Evolutionary conservation across 371 early-diverging fungal genomes (phyloP).

Genomic region (Mortierella sp.): DNA sequence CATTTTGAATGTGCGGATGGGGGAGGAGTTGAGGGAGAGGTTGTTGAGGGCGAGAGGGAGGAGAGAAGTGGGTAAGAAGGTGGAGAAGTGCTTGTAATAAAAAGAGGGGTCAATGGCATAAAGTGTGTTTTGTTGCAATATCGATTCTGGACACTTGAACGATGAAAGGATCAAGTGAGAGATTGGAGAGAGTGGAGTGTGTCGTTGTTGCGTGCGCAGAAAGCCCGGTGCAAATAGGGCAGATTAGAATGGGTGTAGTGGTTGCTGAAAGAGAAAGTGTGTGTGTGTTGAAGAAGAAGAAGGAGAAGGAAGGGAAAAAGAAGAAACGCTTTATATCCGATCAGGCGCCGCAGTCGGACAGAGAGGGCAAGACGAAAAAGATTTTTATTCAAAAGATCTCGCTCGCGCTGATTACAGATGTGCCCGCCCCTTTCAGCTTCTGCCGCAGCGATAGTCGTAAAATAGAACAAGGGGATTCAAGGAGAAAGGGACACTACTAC

Average conservation of each 20-base stretch:
- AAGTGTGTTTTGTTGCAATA: neutral
- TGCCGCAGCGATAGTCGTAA: neutral
- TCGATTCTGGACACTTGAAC: neutral
- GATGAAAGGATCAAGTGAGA: conserved; percentile 3
- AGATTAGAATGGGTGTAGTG: neutral
- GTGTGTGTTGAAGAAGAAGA: conserved; percentile 2
- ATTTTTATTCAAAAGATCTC: neutral
- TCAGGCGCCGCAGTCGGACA: conserved; percentile 8
- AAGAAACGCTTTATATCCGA: neutral
- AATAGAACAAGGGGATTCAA: neutral
- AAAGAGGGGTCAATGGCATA: conserved; percentile 24
- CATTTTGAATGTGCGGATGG: conserved; percentile 14
- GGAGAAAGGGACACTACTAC: neutral
- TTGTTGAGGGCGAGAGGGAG: neutral
- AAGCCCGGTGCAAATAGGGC: conserved; percentile 6
- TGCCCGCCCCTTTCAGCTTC: neutral
- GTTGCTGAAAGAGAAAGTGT: neutral
- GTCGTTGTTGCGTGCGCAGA: neutral
- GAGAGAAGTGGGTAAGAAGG: neutral
- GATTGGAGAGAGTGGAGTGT: neutral
- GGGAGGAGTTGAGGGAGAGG: neutral
- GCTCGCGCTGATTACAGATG: no score
- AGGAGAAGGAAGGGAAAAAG: neutral
- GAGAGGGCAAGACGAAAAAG: neutral
- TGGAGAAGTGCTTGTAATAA: neutral